Percentiles rank a stretch among this genome's conserved stretches.
Evolutionary conservation across 2,329 filamentous ascomycete species (phyloP).

Genomic region (Gaeumannomyces sp.): DNA sequence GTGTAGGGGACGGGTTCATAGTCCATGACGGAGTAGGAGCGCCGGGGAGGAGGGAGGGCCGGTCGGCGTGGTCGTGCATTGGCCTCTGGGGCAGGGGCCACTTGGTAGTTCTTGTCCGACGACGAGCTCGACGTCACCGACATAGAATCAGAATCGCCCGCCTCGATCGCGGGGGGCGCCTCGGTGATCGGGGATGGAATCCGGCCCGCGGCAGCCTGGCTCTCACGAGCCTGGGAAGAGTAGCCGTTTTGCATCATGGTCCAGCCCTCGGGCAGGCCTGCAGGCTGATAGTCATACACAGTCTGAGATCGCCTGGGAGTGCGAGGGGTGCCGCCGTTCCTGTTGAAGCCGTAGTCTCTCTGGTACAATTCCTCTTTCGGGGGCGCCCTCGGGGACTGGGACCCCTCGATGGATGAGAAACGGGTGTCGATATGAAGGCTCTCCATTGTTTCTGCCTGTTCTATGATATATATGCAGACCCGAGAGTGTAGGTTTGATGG

Average conservation of each 20-base stretch:
- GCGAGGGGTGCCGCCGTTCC: conserved; percentile 18
- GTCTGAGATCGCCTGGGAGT: conserved; percentile 41
- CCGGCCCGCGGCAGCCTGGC: conserved; percentile 2
- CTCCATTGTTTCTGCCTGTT: conserved; percentile 2
- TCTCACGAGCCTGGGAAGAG: background rate
- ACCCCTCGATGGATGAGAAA: conserved; percentile 11
- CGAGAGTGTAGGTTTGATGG: background rate
- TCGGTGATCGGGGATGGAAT: conserved; percentile 8
- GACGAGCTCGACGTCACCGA: conserved; percentile 3
- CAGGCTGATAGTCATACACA: conserved; percentile 33
- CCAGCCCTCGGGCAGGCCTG: background rate
- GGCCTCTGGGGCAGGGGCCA: background rate
- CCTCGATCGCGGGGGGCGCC: background rate
- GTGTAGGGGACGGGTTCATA: conserved; percentile 48
- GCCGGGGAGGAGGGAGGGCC: conserved; percentile 39
- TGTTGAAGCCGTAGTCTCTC: conserved; percentile 31
- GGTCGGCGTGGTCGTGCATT: conserved; percentile 20
- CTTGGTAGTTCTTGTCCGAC: background rate
- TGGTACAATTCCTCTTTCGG: conserved; percentile 36
- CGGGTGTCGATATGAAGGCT: conserved; percentile 10
- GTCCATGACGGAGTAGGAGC: conserved; percentile 56
- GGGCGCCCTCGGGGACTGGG: conserved; percentile 20
- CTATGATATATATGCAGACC: background rate
- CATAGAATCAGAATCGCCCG: conserved; percentile 6
- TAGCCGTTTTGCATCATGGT: background rate